Percentiles rank a stretch among this genome's conserved stretches.
Evolutionary conservation across 176 grass and related monocot species (phyloP).

Genomic region (Oryza nivara): DNA sequence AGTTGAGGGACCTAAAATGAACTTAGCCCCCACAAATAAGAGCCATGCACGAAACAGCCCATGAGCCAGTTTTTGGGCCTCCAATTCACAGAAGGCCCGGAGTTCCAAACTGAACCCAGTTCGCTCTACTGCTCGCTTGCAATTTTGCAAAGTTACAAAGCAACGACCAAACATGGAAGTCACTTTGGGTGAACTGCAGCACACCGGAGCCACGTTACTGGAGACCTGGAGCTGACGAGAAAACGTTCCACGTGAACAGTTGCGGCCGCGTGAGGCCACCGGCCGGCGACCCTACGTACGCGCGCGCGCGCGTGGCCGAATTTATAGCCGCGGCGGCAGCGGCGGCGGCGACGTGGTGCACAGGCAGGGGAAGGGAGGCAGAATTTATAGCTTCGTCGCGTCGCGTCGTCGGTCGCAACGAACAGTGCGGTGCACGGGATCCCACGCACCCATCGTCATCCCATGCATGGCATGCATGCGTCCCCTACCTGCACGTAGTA

Average conservation of each 20-base stretch:
- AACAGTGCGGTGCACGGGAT: constrained; percentile 16
- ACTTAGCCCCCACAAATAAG: not conserved
- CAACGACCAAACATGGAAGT: too few species aligned
- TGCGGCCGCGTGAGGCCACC: not conserved
- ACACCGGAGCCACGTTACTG: not conserved
- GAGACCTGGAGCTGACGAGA: not conserved
- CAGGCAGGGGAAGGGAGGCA: not conserved
- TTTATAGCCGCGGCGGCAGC: not conserved
- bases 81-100: too few species aligned
- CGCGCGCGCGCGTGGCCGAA: constrained; percentile 4
- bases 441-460: not conserved
- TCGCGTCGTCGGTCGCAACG: not conserved
- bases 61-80: too few species aligned
- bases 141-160: too few species aligned
- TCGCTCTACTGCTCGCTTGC: too few species aligned
- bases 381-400: not conserved
- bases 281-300: not conserved
- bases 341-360: not conserved
- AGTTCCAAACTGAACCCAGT: too few species aligned
- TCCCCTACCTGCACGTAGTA: constrained; percentile 18
- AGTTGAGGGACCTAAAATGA: too few species aligned
- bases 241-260: not conserved
- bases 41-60: not conserved
- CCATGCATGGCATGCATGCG: not conserved
- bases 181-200: too few species aligned